Percentiles rank a stretch among this genome's conserved stretches.
phyloP scores from a whole-genome alignment of 805 yeast genomes.

The Priceomyces melissophilus region DNA sequence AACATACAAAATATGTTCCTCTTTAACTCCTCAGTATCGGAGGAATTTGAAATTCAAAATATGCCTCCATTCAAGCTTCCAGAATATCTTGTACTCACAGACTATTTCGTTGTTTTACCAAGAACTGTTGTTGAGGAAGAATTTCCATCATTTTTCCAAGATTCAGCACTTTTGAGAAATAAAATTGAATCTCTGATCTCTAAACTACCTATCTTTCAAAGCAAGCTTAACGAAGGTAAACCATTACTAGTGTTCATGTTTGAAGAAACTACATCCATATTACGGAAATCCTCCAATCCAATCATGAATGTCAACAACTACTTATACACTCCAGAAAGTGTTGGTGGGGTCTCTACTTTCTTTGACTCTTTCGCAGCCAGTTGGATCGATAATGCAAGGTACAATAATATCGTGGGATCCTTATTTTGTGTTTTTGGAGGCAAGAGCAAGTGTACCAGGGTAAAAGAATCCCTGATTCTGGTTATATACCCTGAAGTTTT shows the following conservation, averaged over 20 bases:
- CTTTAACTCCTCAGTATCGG: conserved; percentile 29
- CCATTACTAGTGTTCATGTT: conserved; percentile 38
- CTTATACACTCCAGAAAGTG: conserved; percentile 9
- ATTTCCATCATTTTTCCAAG: conserved; percentile 2
- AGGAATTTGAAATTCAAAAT: conserved; percentile 14
- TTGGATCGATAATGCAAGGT: conserved; percentile 35
- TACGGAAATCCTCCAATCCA: conserved; percentile 10
- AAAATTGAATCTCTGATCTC: conserved; percentile 7
- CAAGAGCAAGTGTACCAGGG: too few relatives aligned
- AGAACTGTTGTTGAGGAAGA: conserved; percentile 11
- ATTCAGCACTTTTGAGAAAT: conserved; percentile 10
- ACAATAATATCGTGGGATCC: conserved; percentile 36
- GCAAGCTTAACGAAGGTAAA: conserved; percentile 14
- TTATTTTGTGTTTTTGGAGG: conserved; percentile 29
- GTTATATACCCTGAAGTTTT: too few relatives aligned
- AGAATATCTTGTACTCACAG: conserved; percentile 28
- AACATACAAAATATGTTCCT: conserved; percentile 33
- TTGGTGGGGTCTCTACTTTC: conserved; percentile 22
- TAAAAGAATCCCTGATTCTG: conserved; percentile 27
- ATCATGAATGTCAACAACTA: conserved; percentile 21
- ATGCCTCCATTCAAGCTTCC: conserved; percentile 41
- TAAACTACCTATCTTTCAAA: conserved; percentile 25
- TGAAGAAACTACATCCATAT: conserved; percentile 5
- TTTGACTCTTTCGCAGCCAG: conserved; percentile 41
- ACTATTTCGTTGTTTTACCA: conserved; percentile 40